Conservation (phyloP, 768 basidiomycete genomes). For the Auricularia cornea region DNA sequence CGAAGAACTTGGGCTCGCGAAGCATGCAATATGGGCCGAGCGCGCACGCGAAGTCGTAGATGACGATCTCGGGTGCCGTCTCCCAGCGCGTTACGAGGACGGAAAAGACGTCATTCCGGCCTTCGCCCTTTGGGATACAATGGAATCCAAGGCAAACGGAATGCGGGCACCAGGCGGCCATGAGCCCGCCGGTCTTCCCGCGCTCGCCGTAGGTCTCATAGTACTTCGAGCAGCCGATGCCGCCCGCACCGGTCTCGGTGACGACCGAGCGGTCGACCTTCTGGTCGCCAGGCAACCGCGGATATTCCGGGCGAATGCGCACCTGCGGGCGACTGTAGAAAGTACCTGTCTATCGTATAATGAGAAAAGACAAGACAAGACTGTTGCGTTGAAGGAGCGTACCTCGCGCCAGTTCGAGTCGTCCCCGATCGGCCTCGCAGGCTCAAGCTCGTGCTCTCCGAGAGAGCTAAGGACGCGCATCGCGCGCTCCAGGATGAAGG, state of each 20-base stretch:
- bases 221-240: not conserved
- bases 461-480: not conserved
- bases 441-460: not conserved
- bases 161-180: not conserved
- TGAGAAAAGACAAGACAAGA: not conserved
- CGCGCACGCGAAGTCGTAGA: conserved; percentile 28
- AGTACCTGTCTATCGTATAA: not conserved
- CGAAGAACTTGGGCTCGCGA: conserved; percentile 23
- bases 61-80: conserved; percentile 19
- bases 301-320: not conserved
- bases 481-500: not conserved
- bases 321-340: not conserved
- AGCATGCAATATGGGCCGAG: conserved; percentile 27
- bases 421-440: not conserved
- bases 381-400: not conserved
- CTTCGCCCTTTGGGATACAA: conserved; percentile 26
- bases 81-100: conserved; percentile 28
- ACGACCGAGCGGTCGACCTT: not conserved
- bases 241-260: not conserved
- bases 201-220: not conserved
- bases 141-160: not conserved
- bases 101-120: conserved; percentile 32
- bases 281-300: not conserved
- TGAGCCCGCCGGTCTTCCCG: not conserved
- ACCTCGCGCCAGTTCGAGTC: not conserved